Percentiles rank a stretch among this genome's conserved stretches.
Evolutionary conservation across 2,329 filamentous ascomycete species (phyloP).

Genomic region (Colletotrichum musae): DNA sequence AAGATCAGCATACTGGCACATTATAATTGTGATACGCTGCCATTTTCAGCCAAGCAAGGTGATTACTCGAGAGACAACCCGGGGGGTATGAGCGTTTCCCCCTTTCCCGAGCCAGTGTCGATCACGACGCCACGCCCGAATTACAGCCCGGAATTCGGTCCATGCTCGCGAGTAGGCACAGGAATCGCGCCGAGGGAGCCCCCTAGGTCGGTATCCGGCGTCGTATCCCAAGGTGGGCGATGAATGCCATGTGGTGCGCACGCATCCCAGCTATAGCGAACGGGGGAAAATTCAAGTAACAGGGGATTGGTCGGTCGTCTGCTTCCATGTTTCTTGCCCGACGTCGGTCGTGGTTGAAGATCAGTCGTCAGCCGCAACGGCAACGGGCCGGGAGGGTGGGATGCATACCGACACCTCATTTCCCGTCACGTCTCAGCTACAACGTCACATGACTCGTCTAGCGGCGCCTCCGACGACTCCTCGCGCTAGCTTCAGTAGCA

Average conservation of each 20-base stretch:
- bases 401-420: constrained; percentile 18
- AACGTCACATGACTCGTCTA: constrained; percentile 19
- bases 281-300: background rate
- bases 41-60: too few relatives aligned
- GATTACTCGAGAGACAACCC: too few relatives aligned
- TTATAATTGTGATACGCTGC: too few relatives aligned
- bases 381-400: background rate
- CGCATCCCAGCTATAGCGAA: background rate
- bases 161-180: background rate
- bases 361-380: constrained; percentile 1
- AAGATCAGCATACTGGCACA: too few relatives aligned
- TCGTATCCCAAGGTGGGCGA: background rate
- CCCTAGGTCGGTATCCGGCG: background rate
- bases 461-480: background rate
- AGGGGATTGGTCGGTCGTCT: too few relatives aligned
- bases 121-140: background rate
- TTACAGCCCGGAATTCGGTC: background rate
- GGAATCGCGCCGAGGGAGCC: background rate
- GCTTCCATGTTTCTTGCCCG: background rate
- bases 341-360: background rate
- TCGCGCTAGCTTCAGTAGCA: too few relatives aligned
- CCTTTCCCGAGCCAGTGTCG: background rate
- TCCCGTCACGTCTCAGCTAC: constrained; percentile 10
- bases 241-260: background rate
- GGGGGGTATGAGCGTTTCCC: background rate